These are phyloP conservation scores for Scutellaria barbata DNA, from an alignment of 257 asterid species.

Conservation along the genomic window DNA sequence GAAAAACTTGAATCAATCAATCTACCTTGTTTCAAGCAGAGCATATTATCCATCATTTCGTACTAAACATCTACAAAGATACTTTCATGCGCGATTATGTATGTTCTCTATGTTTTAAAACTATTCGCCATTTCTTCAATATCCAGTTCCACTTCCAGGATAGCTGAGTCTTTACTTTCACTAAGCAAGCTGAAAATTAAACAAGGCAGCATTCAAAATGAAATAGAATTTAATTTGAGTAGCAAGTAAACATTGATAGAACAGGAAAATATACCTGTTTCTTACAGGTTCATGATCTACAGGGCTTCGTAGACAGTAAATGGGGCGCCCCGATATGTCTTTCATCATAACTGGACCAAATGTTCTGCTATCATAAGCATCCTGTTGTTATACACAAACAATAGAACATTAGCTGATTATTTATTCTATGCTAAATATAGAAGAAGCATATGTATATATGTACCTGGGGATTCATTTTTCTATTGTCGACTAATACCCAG, in stretches of 20 bases:
- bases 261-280: constrained; percentile 57
- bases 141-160: constrained; percentile 82
- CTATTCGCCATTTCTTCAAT: constrained; percentile 75
- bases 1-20: no score
- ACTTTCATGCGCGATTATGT: constrained; percentile 3
- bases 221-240: no score
- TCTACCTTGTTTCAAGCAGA: neutral
- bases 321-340: constrained; percentile 74
- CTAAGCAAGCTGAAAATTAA: constrained; percentile 51
- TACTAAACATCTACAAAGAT: neutral
- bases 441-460: neutral
- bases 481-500: constrained; percentile 88
- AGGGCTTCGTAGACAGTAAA: constrained; percentile 78
- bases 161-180: constrained; percentile 55
- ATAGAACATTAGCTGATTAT: no score
- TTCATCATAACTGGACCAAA: constrained; percentile 80
- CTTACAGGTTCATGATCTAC: constrained; percentile 90
- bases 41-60: constrained; percentile 9
- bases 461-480: constrained; percentile 71
- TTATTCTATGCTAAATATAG: no score
- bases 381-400: constrained; percentile 49
- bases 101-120: constrained; percentile 55
- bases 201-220: neutral
- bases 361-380: constrained; percentile 80
- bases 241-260: neutral